Percentiles rank a stretch among this genome's conserved stretches.
phyloP scores from a whole-genome alignment of 2,329 filamentous ascomycete species.

The Arachnomyces sp. region DNA sequence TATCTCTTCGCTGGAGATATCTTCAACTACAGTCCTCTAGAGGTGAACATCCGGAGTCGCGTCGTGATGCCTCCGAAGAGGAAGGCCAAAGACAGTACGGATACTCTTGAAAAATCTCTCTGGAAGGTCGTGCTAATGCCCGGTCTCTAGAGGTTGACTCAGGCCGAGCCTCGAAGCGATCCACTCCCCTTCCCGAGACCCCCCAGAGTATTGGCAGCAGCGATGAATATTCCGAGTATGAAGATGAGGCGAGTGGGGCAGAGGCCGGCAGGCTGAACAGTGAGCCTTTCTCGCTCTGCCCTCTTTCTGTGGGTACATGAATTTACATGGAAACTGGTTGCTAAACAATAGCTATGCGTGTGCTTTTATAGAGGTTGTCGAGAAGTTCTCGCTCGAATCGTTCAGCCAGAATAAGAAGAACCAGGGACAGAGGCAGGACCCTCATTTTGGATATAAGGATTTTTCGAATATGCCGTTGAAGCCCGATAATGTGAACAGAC shows the following conservation, averaged over 20 bases:
- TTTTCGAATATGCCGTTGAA: conserved; percentile 78
- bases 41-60: no score
- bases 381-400: conserved; percentile 47
- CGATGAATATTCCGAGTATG: conserved; percentile 50
- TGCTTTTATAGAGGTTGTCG: conserved; percentile 34
- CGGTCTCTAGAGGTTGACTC: conserved; percentile 30
- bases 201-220: conserved; percentile 42
- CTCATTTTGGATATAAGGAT: conserved; percentile 58
- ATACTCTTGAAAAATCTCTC: conserved; percentile 16
- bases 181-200: conserved; percentile 37
- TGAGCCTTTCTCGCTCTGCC: conserved; percentile 17
- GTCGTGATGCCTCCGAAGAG: conserved; percentile 59
- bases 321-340: conserved; percentile 16
- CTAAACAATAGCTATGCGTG: background rate
- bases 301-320: conserved; percentile 7
- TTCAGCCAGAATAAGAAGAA: conserved; percentile 41
- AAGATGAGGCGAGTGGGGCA: conserved; percentile 40
- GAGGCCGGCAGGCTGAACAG: conserved; percentile 39
- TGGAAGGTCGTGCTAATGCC: conserved; percentile 1
- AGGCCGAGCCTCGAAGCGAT: conserved; percentile 40
- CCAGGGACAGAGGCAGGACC: conserved; percentile 37
- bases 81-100: conserved; percentile 52
- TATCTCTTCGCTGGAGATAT: background rate
- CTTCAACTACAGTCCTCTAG: no score
- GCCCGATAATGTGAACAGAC: conserved; percentile 78